Evolutionary conservation across 2,329 filamentous ascomycete genomes (phyloP).

Genomic region (Calcarisporium arbuscula): DNA sequence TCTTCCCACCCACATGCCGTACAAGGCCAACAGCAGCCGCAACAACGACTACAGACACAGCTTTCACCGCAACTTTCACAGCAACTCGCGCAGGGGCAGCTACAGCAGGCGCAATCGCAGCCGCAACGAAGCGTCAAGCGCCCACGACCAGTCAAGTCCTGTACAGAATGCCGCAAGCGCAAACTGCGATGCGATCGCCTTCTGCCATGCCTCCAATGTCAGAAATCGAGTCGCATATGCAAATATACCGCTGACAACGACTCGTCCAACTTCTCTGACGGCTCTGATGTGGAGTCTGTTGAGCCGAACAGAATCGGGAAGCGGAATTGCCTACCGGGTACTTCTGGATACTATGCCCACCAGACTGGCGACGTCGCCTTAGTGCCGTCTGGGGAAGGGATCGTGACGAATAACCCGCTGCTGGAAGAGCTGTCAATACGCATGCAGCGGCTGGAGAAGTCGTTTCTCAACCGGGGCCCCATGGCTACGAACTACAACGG

Average conservation of each 20-base stretch:
- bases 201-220: slow-evolving; percentile 52
- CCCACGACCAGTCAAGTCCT: slow-evolving; percentile 49
- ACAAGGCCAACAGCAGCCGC: slow-evolving; percentile 19
- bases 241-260: slow-evolving; percentile 46
- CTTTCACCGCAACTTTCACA: too few relatives aligned
- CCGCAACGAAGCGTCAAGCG: slow-evolving; percentile 44
- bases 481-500: slow-evolving; percentile 29
- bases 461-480: slow-evolving; percentile 36
- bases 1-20: slow-evolving; percentile 17
- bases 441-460: slow-evolving; percentile 48
- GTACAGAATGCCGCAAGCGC: slow-evolving; percentile 50
- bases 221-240: slow-evolving; percentile 48
- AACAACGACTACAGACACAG: slow-evolving; percentile 19
- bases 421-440: slow-evolving; percentile 43
- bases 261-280: slow-evolving; percentile 40
- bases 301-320: slow-evolving; percentile 30
- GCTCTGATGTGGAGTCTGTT: slow-evolving; percentile 34
- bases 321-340: slow-evolving; percentile 26
- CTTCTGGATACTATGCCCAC: slow-evolving; percentile 13
- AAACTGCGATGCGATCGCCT: slow-evolving; percentile 51
- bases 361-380: slow-evolving; percentile 16
- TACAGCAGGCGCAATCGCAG: slow-evolving; percentile 17
- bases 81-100: slow-evolving; percentile 12
- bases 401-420: slow-evolving; percentile 25
- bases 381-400: too few relatives aligned